Conservation (phyloP, 2,329 filamentous ascomycete genomes). For the Leptographium wingfieldii region DNA sequence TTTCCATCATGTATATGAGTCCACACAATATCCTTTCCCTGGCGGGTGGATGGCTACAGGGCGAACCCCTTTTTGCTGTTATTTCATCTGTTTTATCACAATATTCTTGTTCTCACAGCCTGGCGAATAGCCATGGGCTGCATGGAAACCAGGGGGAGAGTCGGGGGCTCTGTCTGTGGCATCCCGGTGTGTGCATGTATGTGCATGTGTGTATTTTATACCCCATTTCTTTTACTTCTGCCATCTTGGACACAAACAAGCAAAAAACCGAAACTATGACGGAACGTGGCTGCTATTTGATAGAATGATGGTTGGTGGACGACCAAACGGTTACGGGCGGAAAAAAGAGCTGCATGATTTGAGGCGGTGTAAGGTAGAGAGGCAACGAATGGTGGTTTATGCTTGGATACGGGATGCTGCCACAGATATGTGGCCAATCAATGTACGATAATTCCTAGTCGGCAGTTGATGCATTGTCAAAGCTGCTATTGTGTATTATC, state of each 20-base stretch:
- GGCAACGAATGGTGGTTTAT: neutral
- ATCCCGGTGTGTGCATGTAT: neutral
- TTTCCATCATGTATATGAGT: neutral
- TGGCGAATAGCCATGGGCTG: neutral
- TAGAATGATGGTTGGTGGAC: neutral
- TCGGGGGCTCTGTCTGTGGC: neutral
- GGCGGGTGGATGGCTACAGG: neutral
- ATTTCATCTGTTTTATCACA: neutral
- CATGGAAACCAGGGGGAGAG: neutral
- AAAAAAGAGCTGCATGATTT: neutral
- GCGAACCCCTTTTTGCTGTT: neutral
- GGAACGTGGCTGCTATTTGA: neutral
- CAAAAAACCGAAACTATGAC: neutral
- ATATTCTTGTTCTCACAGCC: neutral
- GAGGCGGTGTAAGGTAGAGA: neutral
- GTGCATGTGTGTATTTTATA: slow-evolving; percentile 2
- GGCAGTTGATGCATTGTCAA: neutral
- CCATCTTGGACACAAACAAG: neutral
- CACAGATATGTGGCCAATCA: neutral
- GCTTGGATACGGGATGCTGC: neutral
- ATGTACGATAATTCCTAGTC: neutral
- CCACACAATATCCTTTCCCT: neutral
- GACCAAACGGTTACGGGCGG: neutral
- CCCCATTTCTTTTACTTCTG: neutral
- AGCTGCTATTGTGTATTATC: neutral